Evolutionary conservation across 345 rosid genomes (phyloP), one percentile per base, ranked within the genome.

Genomic region (Citropsis articulata): DNA sequence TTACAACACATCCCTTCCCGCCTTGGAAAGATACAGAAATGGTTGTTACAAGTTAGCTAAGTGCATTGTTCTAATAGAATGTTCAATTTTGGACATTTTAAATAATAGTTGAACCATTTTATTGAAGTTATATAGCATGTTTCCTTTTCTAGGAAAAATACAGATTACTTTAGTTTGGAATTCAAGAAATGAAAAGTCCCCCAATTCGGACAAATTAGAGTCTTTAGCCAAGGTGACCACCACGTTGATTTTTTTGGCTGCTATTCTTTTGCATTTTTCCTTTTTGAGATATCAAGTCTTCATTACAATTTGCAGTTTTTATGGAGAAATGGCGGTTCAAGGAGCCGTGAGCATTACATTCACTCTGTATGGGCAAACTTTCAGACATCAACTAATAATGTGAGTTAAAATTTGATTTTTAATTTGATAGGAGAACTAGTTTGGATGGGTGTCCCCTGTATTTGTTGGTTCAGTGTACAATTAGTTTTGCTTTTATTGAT

Each of bases 361-460:
- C 99, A 93, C 86, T 92, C 99, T 66, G 92, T 95, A 12, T 95
- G 99, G 99, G 99, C 92, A 71, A 95, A 95, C 86, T 95, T 95
- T 83, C 99, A 95, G 93, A 92, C 98, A 40, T 93, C 99, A 68
- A 80, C 93, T 77, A 95, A 85, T 81, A 93, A 95, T 84, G 99
- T 93, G 81, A 91, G 98, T 83, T 67, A 25, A 64, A 80, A 68
- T 24, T 18, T 71, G 18, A 50, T 60, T 76, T 74, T 30, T 63
- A 31, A 27, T 69, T 9, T 24, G 64, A 75, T 45, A 45, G 70
- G 16, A 35, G 66, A 36, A 66, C 31, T 48, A 28, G 19, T 48
- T 16, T 45, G 48, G 48, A 48, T 25, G 33, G 22, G 22, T 48
- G 28, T 75, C 16, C 40, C 3, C 8, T 38, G 24, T 27, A 19